Conservation (phyloP, 305 asterid species). For the Euphrasia arctica region DNA sequence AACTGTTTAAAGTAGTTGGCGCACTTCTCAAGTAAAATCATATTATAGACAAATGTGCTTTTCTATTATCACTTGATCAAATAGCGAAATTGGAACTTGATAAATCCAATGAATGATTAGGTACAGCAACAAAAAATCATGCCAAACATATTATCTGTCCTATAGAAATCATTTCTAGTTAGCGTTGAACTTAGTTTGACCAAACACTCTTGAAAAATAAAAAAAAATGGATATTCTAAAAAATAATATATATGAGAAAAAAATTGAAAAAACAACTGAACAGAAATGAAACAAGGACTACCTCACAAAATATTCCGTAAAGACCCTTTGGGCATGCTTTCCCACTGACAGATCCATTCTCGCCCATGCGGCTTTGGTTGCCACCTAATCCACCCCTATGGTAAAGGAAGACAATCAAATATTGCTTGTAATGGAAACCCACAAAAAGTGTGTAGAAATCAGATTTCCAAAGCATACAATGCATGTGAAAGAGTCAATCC, state of each 20-base stretch:
- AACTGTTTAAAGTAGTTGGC: constrained; percentile 17
- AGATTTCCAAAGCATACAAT: neutral
- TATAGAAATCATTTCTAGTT: constrained; percentile 1
- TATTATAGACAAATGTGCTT: neutral
- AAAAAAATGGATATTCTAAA: constrained; percentile 21
- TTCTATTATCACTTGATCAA: constrained; percentile 1
- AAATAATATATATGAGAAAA: neutral
- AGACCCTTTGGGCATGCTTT: constrained; percentile 97
- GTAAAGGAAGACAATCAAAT: constrained; percentile 24
- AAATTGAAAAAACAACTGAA: neutral
- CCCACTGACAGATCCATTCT: constrained; percentile 83
- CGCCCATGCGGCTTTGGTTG: constrained; percentile 60
- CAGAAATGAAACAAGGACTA: constrained; percentile 27
- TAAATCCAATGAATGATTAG: constrained; percentile 10
- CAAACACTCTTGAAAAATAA: constrained; percentile 2
- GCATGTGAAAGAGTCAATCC: constrained; percentile 14
- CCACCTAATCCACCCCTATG: constrained; percentile 92
- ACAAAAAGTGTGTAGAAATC: neutral
- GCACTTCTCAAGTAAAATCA: constrained; percentile 8
- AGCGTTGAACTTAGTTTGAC: constrained; percentile 12
- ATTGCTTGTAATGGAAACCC: constrained; percentile 12
- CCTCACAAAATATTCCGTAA: constrained; percentile 91
- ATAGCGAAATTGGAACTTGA: constrained; percentile 7
- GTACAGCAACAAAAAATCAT: neutral
- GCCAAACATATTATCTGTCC: neutral